Evolutionary conservation across 106 monocot genomes (phyloP), one percentile per base, ranked within the genome.

Genomic region (Ottelia alismoides): DNA sequence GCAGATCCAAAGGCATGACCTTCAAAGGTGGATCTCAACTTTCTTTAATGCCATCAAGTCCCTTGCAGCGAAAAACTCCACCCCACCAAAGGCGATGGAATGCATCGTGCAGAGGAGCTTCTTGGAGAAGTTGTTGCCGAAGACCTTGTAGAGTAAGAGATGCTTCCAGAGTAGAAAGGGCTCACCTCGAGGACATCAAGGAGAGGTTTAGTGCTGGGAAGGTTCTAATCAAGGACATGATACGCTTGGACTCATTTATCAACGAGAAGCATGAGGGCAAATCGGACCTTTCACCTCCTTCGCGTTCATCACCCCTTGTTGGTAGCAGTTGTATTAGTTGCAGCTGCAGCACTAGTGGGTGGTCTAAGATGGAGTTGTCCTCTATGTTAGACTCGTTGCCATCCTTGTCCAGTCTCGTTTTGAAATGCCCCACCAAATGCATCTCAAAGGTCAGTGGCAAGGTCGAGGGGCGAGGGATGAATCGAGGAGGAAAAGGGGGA

Each of bases 301-400:
- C n/a, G n/a, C n/a, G n/a, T n/a, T 19, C 51, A 18, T 14, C 58
- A 1, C 27, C 27, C 17, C n/a, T n/a, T n/a, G 40, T 45, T 44
- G 27, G 55, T 19, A 59, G 43, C 43, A 20, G 18, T 25, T 17
- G 28, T 25, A 60, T 6, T 47, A 47, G 60, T 19, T 46, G 22
- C 18, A 70, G 54, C 53, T 31, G 55, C 62, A 70, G 70, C 62
- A 35, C 30, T 28, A 50, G 55, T 31, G 45, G 22, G 45, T 67
- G 47, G 51, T 67, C 58, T n/a, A 25, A 31, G 27, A 17, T 44
- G 58, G 47, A 31, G 25, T 14, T 48, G 27, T 11, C 35, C 47
- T 52, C 62, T n/a, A 55, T 28, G 5, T 70, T 57, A 14, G 76
- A 76, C 27, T 71, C 66, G 56, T 11, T 66, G 49, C 40, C 2